phyloP scores from a whole-genome alignment of 2,329 filamentous ascomycete genomes.

The Colletotrichum cordylinicola region DNA sequence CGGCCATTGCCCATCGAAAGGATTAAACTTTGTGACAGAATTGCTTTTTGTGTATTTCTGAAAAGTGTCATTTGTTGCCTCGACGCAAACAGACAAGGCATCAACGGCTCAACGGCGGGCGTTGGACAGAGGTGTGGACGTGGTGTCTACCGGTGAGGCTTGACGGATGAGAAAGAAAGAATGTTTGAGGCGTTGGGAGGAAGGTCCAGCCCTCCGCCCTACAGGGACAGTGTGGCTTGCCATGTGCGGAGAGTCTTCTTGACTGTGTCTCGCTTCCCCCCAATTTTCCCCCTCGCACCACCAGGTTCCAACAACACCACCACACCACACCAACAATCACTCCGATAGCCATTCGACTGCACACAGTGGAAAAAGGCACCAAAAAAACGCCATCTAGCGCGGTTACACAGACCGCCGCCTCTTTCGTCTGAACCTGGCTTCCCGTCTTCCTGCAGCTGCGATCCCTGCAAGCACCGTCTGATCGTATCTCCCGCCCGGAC shows the following conservation, averaged over 20 bases:
- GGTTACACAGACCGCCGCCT: not conserved
- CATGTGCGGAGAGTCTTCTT: not conserved
- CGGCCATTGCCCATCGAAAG: not conserved
- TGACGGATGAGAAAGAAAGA: not conserved
- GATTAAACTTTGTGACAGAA: not conserved
- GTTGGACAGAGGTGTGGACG: not conserved
- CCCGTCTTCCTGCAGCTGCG: not conserved
- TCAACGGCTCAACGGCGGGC: not conserved
- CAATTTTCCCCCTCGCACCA: not conserved
- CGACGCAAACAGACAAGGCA: not conserved
- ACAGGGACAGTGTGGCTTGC: not conserved
- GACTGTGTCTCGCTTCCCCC: not conserved
- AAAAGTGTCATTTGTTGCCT: not conserved
- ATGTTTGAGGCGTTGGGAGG: not conserved
- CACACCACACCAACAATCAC: not conserved
- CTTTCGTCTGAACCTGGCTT: not conserved
- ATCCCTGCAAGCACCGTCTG: constrained; percentile 6
- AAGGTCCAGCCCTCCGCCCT: too few relatives aligned
- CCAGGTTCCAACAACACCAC: not conserved
- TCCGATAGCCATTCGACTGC: not conserved
- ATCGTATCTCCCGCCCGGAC: not conserved
- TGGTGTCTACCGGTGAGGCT: not conserved
- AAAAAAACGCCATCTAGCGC: not conserved
- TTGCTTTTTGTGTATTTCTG: not conserved
- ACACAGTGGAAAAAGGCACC: not conserved